Base-by-base conservation (phyloP, 331 rosid genomes). In the Arachis monticola region DNA sequence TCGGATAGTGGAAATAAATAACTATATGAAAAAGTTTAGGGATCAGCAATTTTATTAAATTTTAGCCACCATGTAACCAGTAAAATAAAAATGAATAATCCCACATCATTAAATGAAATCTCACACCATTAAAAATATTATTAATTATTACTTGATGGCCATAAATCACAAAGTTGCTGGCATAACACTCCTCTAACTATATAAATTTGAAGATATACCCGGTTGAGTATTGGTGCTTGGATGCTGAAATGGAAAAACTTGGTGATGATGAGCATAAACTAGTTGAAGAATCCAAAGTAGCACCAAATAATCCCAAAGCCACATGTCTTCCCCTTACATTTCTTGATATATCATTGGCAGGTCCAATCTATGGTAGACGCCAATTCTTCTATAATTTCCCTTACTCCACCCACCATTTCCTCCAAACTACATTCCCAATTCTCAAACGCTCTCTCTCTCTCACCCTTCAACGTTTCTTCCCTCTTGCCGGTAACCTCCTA, bases 401-500 rank as follows among this genome's bases (percentile, higher is more conserved):
- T 0, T 14, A 53, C 6, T 6, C 78, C n/a, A 69, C 71, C 17
- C 10, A 61, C n/a, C 46, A 38, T 48, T 73, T 72, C 70, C 17
- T 0, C 12, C 2, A 77, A 11, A 62, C 80, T 2, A 55, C 62
- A 13, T 78, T 82, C 62, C 74, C 85, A 3, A 56, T 60, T 40
- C 91, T 84, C 55, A 87, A 77, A 69, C 69, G 8, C 63, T 70
- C 91, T 9, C 79, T 84, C 10, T 81, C 81, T 4, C 78, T 56
- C 0, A 48, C 80, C 55, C 84, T 75, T 50, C 74, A 70, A 27
- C 45, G 13, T 7, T 86, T 84, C 56, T 77, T 30, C 35, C 88
- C 85, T 48, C 83, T 88, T 0, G 87, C 91, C 7, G 90, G 89
- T 8, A 86, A 73, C 30, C 87, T 86, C 70, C 27, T 78, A 2